phyloP scores from a whole-genome alignment of 2,329 filamentous ascomycete species.

The Aureobasidium pullulans region DNA sequence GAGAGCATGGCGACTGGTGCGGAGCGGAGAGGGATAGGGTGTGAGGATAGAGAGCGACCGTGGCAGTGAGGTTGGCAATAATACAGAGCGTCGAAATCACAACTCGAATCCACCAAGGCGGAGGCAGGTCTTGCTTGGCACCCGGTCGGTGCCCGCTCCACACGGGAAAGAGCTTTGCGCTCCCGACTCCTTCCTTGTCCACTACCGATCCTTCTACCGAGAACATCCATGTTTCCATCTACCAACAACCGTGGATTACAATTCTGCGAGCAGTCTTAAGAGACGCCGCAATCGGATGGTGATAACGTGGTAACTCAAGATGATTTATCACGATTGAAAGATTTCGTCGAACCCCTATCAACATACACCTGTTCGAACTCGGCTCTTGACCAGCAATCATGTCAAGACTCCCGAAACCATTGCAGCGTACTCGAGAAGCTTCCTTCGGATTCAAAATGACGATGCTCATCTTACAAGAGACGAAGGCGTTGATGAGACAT shows the following conservation, averaged over 20 bases:
- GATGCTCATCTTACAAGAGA: not conserved
- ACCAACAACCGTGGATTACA: too few relatives aligned
- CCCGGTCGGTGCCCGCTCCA: not conserved
- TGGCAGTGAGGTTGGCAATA: constrained; percentile 14
- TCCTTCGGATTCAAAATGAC: not conserved
- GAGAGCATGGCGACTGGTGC: constrained; percentile 33
- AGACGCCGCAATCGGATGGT: too few relatives aligned
- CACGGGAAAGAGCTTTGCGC: not conserved
- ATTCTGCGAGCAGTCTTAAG: too few relatives aligned
- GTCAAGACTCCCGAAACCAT: not conserved
- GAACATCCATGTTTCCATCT: not conserved
- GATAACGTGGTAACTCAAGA: too few relatives aligned
- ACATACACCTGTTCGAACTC: not conserved
- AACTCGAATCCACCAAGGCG: constrained; percentile 5
- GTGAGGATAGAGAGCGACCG: constrained; percentile 13
- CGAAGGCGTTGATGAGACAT: not conserved
- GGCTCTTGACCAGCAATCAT: not conserved
- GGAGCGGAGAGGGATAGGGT: constrained; percentile 13
- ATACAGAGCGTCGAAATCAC: constrained; percentile 15
- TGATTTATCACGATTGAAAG: too few relatives aligned
- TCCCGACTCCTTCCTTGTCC: not conserved
- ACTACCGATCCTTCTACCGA: not conserved
- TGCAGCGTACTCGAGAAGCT: too few relatives aligned
- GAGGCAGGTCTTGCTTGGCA: not conserved
- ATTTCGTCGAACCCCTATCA: too few relatives aligned